Evolutionary conservation across 2,329 filamentous ascomycete species (phyloP), one percentile per base, ranked within the genome.

Genomic region (Beauveria brongniartii): DNA sequence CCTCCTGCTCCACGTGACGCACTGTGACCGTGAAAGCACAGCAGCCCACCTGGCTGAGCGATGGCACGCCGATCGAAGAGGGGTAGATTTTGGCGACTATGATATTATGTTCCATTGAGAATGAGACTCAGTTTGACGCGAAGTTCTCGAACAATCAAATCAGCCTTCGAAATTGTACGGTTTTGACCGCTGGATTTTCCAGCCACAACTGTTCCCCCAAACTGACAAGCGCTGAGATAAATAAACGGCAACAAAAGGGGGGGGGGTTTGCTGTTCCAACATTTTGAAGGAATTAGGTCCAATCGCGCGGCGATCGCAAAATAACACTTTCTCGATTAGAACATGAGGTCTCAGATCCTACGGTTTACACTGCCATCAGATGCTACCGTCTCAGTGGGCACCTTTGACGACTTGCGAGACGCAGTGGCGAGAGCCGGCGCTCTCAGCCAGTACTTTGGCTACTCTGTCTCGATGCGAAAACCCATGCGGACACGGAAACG

Each of bases 381-480:
- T 24, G 18, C 28, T 9, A 61, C 52, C 5, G 51, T 61, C 52
- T 55, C 43, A 8, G 54, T 37, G 3, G 40, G 43, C 34, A 26
- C 30, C 8, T 55, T 61, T 43, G 41, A 41, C n/a, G 30, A 50
- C 3, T 22, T 61, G 24, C 52, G 51, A 3, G 26, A 50, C 18
- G 51, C 37, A 18, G 58, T 50, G 14, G 59, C 59, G 26, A 28
- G 18, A n/a, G 43, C 51, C 16, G 59, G 59, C 37, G 51, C 59
- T 3, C 43, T 61, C 18, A 40, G 52, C 44, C 59, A 61, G 52
- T 55, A 55, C 43, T 61, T 50, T 55, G 59, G 59, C 18, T 61
- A 55, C 34, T 61, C 59, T 10, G 8, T 61, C 51, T 44, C 51
- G 34, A 55, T 37, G 20, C 51, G 24, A 14, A 41, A 37, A 26